Base-by-base conservation (phyloP, 2,329 filamentous ascomycete species). In the Pezicula radicicola region DNA sequence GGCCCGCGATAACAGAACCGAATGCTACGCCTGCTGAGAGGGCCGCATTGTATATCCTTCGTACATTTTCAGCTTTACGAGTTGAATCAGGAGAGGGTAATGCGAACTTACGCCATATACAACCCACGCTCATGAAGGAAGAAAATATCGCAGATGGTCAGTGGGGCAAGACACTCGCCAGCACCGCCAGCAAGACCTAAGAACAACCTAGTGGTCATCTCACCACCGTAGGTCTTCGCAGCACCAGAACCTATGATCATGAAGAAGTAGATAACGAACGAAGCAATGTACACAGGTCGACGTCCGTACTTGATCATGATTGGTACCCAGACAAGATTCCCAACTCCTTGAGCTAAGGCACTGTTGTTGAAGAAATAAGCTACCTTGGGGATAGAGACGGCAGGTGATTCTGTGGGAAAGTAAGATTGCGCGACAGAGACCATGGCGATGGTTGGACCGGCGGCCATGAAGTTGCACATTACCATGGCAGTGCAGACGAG, bases 61-160 rank as follows among this genome's bases (percentile, higher is more conserved):
- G 2, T 5, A 19, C n/a, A 44, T 19, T 36, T 19, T 21, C 21
- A 52, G n/a, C 27, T 46, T 37, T n/a, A 18, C 18, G 21, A 25
- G 10, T 21, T 30, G 13, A 16, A 19, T 25, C 15, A 49, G n/a
- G 35, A 21, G n/a, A 25, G 12, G 12, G 6, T 18, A 18, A 39
- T 6, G 36, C 15, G 18, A n/a, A 53, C 53, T 55, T 48, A 59
- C 56, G 54, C 58, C 56, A 61, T 63, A 27, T 60, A 81, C 52
- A 75, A 76, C 7, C 81, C 81, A 50, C 81, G 72, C 49, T 83
- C 79, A 56, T 82, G 78, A 9, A 84, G 68, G 67, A 84, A 84
- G 64, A 80, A 80, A 27, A 83, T 75, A 59, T 84, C 80, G 3
- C 80, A 77, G 60, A 83, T 83, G 41, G 83, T 73, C 25, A 76